Evolutionary conservation across 2,329 filamentous ascomycete genomes (phyloP), one percentile per base, ranked within the genome.

Genomic region (Bertia moriformis): DNA sequence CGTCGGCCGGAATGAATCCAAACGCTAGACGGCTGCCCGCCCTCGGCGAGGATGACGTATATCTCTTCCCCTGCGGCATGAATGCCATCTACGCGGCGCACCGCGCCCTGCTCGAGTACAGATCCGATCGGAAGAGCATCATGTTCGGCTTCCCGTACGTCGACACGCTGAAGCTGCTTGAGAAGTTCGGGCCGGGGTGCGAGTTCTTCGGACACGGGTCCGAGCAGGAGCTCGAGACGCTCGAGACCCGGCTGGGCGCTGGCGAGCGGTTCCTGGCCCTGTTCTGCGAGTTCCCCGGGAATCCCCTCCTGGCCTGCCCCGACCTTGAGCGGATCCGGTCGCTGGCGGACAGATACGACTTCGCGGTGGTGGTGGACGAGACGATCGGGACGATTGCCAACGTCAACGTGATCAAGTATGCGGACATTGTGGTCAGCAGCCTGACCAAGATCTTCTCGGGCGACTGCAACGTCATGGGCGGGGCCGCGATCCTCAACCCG

Each of bases 81-180:
- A 95, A 86, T 51, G 78, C 89, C 39, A 95, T 98, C 35, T 98
- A 86, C 62, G 86, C 85, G 48, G 71, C 83, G 0, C 91, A 98
- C 54, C 77, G 81, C 38, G 74, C 73, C 33, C 63, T 95, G 38
- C 63, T 89, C 44, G 63, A 66, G 39, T 68, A 74, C 1, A 73
- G 78, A 27, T 76, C 77, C 3, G 62, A 67, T 4, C 53, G 10
- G 43, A 83, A 84, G 58, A 93, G 86, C 56, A 77, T 98, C 52
- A 88, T 82, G 51, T 95, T 86, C 51, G 91, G 91, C n/a, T 98
- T 98, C 49, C 87, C 91, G 0, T 98, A 98, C 49, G 85, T 95
- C 39, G 91, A 98, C 58, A 95, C 91, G 0, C 69, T 96, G 40
- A 98, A 98, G 56, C 85, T 95, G 38, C 65, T 96, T 4, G 69